These are phyloP conservation scores for Plantago elongata DNA, from an alignment of 257 asterid genomes.

Conservation along the genomic window DNA sequence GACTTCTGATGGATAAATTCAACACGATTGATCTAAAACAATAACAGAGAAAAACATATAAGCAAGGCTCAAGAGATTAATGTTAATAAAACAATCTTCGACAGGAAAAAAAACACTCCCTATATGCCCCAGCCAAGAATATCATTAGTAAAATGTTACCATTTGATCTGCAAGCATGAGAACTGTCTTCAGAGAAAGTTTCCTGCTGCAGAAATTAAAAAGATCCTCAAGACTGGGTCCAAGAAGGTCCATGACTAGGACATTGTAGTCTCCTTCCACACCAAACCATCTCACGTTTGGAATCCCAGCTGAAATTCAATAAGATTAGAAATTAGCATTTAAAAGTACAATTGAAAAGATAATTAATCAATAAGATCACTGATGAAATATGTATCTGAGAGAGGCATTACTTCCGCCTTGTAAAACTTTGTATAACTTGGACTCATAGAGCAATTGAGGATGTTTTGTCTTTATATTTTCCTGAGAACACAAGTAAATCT, in stretches of 20 bases:
- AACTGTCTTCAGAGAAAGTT: conserved; percentile 62
- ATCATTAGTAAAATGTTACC: conserved; percentile 26
- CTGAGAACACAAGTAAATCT: conserved; percentile 25
- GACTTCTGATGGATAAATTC: conserved; percentile 59
- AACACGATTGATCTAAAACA: conserved; percentile 49
- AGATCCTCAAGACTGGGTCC: conserved; percentile 80
- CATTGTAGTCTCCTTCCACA: conserved; percentile 72
- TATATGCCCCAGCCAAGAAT: background rate
- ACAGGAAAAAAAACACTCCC: background rate
- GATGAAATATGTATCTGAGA: conserved; percentile 13
- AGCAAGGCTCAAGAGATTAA: no score
- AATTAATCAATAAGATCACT: conserved; percentile 15
- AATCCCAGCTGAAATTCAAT: conserved; percentile 45
- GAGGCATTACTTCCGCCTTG: conserved; percentile 62
- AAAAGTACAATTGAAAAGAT: background rate
- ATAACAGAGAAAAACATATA: background rate
- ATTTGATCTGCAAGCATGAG: conserved; percentile 85
- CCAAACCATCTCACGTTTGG: conserved; percentile 63
- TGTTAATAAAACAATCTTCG: background rate
- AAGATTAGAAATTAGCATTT: background rate
- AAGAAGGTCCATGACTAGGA: conserved; percentile 63
- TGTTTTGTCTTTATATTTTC: conserved; percentile 64
- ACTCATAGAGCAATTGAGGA: conserved; percentile 62
- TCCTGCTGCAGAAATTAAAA: conserved; percentile 63
- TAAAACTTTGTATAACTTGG: conserved; percentile 57